Base-by-base conservation (phyloP, 2,329 filamentous ascomycete species). In the Trichoderma brevicompactum region DNA sequence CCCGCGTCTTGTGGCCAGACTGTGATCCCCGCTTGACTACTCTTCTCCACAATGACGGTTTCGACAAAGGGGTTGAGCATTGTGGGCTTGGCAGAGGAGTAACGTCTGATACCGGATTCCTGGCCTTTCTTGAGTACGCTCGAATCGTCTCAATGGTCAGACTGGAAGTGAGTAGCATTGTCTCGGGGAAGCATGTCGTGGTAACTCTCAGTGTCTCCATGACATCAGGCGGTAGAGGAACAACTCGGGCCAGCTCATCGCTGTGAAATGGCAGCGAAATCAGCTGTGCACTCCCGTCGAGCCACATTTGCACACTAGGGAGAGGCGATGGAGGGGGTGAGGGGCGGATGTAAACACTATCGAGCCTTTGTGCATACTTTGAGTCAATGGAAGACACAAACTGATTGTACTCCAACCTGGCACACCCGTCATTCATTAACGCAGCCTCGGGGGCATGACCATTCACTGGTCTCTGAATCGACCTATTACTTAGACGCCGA, bases 101-200 rank as follows among this genome's bases (percentile, higher is more conserved):
- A 2, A 69, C 43, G 19, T 78, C 73, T n/a, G n/a, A 2, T 4
- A 65, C 69, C 8, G 76, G 76, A n/a, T 82, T 83, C 54, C 79
- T 79, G 44, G 85, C 72, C 70, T 85, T 86, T 59, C 79, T 83
- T 0, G 84, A 82, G 68, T 86, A 86, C 34, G 79, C 74, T 15
- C 85, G 83, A 65, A 88, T 85, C 0, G 82, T 86, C 72, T 87
- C 85, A 55, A 87, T 78, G 0, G 85, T 82, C 5, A 87, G 75
- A 69, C 82, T 86, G 0, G 80, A 82, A 5, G 84, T 82, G 10
- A 83, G 76, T 1, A 87, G 80, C 81, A 87, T 85, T 1, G 84
- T 86, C 68, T 86, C 84, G 0, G 85, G 85, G 68, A 88, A 88
- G 69, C 83, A 86, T 5, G 80, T 76, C 10, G 86, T 80, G 0